Conservation (phyloP, 352 stramenopile genomes). For the Pythium insidiosum region DNA sequence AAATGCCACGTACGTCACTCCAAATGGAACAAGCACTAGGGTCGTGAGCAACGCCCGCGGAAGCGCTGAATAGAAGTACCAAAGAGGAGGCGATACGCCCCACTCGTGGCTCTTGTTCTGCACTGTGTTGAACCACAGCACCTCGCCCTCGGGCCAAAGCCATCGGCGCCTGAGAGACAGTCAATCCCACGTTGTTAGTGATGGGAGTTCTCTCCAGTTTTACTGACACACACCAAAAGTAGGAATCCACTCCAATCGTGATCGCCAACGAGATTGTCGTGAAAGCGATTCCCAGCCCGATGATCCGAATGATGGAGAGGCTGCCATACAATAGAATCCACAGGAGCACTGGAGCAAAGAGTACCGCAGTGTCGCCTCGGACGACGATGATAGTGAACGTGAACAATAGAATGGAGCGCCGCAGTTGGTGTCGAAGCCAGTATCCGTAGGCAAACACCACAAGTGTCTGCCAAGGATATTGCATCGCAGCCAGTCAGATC, state of each 20-base stretch:
- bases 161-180: conserved; percentile 83
- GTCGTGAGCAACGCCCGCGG: conserved; percentile 85
- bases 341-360: conserved; percentile 92
- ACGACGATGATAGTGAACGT: conserved; percentile 94
- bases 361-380: conserved; percentile 94
- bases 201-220: no score
- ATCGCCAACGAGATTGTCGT: conserved; percentile 61
- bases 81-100: conserved; percentile 93
- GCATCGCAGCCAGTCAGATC: conserved; percentile 24
- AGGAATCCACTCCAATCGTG: conserved; percentile 90
- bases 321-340: conserved; percentile 75
- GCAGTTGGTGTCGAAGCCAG: conserved; percentile 48
- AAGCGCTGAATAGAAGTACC: conserved; percentile 95
- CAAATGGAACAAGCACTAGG: conserved; percentile 74
- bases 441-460: conserved; percentile 56
- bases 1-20: conserved; percentile 36
- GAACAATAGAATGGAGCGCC: conserved; percentile 69
- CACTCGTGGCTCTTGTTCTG: conserved; percentile 97
- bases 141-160: conserved; percentile 97
- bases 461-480: conserved; percentile 26
- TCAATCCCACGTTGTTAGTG: no score
- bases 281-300: conserved; percentile 76
- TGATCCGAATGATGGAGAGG: conserved; percentile 65
- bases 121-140: conserved; percentile 96
- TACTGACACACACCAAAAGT: no score